These are phyloP conservation scores for Nectriaceae sp. DNA, from an alignment of 2,329 filamentous ascomycete species.

Conservation along the genomic window DNA sequence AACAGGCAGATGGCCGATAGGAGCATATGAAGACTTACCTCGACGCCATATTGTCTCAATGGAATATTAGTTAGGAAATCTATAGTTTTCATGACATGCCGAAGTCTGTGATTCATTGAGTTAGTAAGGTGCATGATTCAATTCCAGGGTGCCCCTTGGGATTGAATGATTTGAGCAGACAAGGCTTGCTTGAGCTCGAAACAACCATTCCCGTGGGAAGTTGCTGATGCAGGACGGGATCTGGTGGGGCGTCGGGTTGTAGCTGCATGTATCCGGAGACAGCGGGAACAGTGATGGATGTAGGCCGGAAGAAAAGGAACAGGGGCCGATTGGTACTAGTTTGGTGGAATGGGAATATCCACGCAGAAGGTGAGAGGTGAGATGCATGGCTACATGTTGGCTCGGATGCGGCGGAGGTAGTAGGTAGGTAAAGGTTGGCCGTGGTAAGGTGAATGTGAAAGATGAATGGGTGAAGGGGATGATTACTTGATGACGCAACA, in stretches of 20 bases:
- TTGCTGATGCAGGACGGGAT: constrained; percentile 31
- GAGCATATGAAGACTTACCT: constrained; percentile 45
- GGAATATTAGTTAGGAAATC: constrained; percentile 18
- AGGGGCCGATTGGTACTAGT: neutral
- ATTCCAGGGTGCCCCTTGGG: too few relatives aligned
- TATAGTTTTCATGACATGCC: constrained; percentile 32
- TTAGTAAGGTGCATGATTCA: too few relatives aligned
- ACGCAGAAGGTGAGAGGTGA: neutral
- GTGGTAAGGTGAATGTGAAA: constrained; percentile 17
- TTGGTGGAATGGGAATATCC: neutral
- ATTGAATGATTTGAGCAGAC: too few relatives aligned
- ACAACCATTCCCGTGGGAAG: constrained; percentile 12
- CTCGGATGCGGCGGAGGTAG: neutral
- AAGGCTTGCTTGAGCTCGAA: too few relatives aligned
- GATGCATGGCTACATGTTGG: neutral
- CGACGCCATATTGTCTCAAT: constrained; percentile 55
- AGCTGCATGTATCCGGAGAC: constrained; percentile 28
- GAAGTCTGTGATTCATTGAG: constrained; percentile 12
- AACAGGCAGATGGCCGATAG: neutral
- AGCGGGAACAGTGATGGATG: constrained; percentile 1
- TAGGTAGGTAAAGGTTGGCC: neutral
- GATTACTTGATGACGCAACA: constrained; percentile 3
- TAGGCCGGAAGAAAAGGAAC: neutral
- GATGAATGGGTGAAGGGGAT: constrained; percentile 7
- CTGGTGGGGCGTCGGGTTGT: constrained; percentile 16